Evolutionary conservation across 495 filamentous ascomycete genomes (phyloP).

Genomic region (Talaromyces ruber): DNA sequence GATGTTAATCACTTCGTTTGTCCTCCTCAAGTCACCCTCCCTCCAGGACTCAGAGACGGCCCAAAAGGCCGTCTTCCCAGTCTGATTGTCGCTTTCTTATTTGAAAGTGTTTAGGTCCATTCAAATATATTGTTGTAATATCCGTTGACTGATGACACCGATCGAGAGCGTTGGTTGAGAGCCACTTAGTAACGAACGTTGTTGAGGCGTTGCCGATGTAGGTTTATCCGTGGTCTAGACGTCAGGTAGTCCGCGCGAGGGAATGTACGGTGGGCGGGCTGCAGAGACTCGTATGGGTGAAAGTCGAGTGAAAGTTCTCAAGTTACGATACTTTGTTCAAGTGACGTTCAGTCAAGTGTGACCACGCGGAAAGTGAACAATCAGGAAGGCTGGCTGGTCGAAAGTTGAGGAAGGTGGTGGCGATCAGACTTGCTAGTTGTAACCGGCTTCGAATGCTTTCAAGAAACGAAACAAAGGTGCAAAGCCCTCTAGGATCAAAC

Average conservation of each 20-base stretch:
- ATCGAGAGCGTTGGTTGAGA: not conserved
- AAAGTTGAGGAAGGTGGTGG: not conserved
- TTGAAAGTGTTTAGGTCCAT: not conserved
- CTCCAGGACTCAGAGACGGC: constrained; percentile 35
- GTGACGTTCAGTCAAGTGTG: not conserved
- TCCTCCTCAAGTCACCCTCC: constrained; percentile 23
- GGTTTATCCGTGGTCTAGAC: not conserved
- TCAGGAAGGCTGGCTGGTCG: not conserved
- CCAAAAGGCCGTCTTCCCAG: constrained; percentile 37
- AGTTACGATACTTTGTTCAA: not conserved
- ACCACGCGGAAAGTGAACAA: not conserved
- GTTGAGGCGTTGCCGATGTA: not conserved
- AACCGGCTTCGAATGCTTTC: not conserved
- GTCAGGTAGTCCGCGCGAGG: not conserved
- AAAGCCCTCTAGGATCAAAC: not conserved
- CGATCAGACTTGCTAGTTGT: not conserved
- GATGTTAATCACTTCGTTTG: not conserved
- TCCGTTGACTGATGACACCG: not conserved
- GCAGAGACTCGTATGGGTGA: not conserved
- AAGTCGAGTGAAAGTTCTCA: not conserved
- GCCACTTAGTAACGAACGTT: not conserved
- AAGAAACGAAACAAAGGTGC: not conserved
- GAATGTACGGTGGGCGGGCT: not conserved
- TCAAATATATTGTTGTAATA: not conserved
- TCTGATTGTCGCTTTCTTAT: constrained; percentile 6